Evolutionary conservation across 164 flowering plant genomes (phyloP), one percentile per base, ranked within the genome.

Genomic region (Cinnamomum chago): DNA sequence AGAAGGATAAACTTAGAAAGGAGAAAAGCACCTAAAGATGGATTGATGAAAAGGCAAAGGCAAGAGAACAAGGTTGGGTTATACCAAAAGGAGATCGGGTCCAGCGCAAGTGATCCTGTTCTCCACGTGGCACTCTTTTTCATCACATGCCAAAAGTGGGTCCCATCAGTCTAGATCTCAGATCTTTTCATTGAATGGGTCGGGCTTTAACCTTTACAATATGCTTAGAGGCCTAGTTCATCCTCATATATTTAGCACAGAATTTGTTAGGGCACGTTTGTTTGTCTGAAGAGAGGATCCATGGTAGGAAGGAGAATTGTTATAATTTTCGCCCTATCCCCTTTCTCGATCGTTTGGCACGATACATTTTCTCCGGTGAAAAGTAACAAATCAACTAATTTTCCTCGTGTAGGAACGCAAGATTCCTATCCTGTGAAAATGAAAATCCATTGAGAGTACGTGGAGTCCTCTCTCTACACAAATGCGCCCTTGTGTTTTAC

Each of bases 21-120:
- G 52, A 28, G 76, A 67, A 65, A 67, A 74, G 76, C 71, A 74
- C 76, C 71, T 9, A 58, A 67, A 33, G 76, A 67, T 74, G 76
- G 76, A 74, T 74, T 74, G 76, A 68, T 52, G 23, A 58, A 55
- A 67, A 67, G 71, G 66, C 30, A 74, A 74, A 74, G 64, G 47
- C 27, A 25, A 51, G 35, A 50, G 47, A 33, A 58, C 11, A 58
- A 2, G 11, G 18, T 9, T 18, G 33, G 62, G 7, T 12, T 14
- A 66, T 28, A 25, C 7, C 28, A 4, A 71, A 71, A 71, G 52
- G 73, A 20, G 6, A 17, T 47, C 35, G 68, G 67, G 74, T 62
- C 74, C 74, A 72, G 12, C 68, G 6, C 74, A 72, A 72, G 67
- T 62, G 58, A 72, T 72, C 74, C 74, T 62, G 22, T 6, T 18